Evolutionary conservation across 805 yeast genomes (phyloP).

Genomic region (Pichia cephalocereana): DNA sequence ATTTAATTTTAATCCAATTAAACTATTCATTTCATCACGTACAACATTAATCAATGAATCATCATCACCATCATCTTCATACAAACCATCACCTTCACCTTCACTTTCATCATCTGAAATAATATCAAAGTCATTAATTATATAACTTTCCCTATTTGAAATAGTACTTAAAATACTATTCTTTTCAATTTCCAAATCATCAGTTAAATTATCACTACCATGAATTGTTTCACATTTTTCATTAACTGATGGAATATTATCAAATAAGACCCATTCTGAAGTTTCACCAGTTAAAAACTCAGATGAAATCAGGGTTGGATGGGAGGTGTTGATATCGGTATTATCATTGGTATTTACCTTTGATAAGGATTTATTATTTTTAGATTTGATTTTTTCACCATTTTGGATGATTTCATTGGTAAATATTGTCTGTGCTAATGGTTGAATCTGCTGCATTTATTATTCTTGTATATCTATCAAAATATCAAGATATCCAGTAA

Average conservation of each 20-base stretch:
- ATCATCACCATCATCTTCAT: constrained; percentile 16
- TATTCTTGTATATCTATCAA: too few relatives aligned
- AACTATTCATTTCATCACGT: not conserved
- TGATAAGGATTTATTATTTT: too few relatives aligned
- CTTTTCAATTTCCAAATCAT: not conserved
- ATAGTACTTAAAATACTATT: constrained; percentile 5
- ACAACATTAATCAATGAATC: constrained; percentile 1
- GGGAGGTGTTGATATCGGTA: too few relatives aligned
- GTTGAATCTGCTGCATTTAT: not conserved
- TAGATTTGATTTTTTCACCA: too few relatives aligned
- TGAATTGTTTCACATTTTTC: not conserved
- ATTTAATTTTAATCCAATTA: not conserved
- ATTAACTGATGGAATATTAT: not conserved
- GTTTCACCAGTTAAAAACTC: not conserved
- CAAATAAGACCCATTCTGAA: constrained; percentile 6
- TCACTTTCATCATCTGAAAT: not conserved
- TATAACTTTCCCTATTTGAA: constrained; percentile 8
- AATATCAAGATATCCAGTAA: too few relatives aligned
- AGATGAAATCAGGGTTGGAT: too few relatives aligned
- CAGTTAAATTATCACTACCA: not conserved
- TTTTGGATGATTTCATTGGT: not conserved
- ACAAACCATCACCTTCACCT: not conserved
- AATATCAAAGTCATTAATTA: constrained; percentile 11
- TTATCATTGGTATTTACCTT: too few relatives aligned
- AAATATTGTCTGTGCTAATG: too few relatives aligned